phyloP scores from a whole-genome alignment of 2,329 filamentous ascomycete genomes.

The Alternaria conjuncta region DNA sequence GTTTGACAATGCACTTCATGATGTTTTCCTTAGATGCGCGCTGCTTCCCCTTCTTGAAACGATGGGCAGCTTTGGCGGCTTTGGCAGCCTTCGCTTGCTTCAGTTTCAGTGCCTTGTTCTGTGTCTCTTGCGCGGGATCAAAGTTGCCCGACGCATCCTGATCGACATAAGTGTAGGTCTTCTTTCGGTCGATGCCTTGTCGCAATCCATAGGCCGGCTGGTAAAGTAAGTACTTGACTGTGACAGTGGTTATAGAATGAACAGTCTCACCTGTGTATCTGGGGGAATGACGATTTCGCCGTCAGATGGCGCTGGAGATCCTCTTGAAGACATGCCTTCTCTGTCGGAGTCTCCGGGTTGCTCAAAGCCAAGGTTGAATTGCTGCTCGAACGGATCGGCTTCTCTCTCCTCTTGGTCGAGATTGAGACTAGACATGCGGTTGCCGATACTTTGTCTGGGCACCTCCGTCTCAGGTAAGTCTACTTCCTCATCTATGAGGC shows the following conservation, averaged over 20 bases:
- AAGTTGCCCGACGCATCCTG: constrained; percentile 49
- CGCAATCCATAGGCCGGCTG: constrained; percentile 31
- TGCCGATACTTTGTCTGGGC: constrained; percentile 2
- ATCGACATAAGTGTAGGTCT: constrained; percentile 42
- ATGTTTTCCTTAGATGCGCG: background rate
- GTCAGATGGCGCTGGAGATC: constrained; percentile 20
- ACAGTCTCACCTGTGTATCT: constrained; percentile 10
- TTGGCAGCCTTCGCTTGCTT: constrained; percentile 20
- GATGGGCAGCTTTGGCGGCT: constrained; percentile 11
- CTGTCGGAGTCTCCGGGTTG: constrained; percentile 8
- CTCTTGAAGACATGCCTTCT: constrained; percentile 1
- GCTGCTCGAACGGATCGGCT: background rate
- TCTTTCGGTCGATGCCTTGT: constrained; percentile 29
- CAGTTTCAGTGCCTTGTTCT: constrained; percentile 1
- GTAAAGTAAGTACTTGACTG: constrained; percentile 2
- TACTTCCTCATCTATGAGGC: background rate
- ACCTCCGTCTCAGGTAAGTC: background rate
- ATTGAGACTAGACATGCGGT: constrained; percentile 20
- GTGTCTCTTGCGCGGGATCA: constrained; percentile 30
- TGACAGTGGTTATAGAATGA: background rate
- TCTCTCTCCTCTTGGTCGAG: constrained; percentile 13
- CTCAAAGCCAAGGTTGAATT: constrained; percentile 9
- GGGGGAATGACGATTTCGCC: constrained; percentile 17
- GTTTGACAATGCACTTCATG: constrained; percentile 27
- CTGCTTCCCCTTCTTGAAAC: constrained; percentile 13